Evolutionary conservation across 805 yeast genomes (phyloP).

Genomic region (Sugiyamaella smithiae): DNA sequence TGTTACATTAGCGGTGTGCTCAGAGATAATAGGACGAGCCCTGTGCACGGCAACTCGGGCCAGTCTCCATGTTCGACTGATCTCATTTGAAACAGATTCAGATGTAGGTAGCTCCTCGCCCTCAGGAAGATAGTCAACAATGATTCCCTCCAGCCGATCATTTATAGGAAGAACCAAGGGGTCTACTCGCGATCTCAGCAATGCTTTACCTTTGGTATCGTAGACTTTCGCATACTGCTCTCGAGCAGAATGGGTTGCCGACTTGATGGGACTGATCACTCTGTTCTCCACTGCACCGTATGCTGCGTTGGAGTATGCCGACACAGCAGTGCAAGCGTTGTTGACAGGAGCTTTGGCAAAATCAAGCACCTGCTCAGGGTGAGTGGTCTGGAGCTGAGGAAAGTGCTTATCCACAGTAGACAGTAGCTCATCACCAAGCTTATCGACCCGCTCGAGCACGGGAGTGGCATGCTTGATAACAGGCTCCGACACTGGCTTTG

Average conservation of each 20-base stretch:
- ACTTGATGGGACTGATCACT: constrained; percentile 44
- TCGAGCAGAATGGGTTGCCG: constrained; percentile 44
- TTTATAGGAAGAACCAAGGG: constrained; percentile 63
- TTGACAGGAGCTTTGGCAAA: constrained; percentile 38
- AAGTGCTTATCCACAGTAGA: constrained; percentile 52
- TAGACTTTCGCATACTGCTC: constrained; percentile 50
- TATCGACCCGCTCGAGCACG: constrained; percentile 49
- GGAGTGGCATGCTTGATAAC: constrained; percentile 42
- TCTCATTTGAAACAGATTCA: constrained; percentile 53
- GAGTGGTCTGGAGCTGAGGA: constrained; percentile 58
- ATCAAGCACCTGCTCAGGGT: constrained; percentile 51
- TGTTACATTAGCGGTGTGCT: constrained; percentile 19
- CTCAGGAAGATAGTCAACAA: constrained; percentile 48
- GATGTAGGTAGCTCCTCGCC: constrained; percentile 37
- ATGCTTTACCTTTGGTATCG: constrained; percentile 60
- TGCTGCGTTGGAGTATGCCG: constrained; percentile 34
- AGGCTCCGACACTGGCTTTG: constrained; percentile 33
- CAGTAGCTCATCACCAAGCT: constrained; percentile 54
- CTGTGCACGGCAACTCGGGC: constrained; percentile 38
- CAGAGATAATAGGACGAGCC: constrained; percentile 24
- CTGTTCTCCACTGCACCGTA: constrained; percentile 42
- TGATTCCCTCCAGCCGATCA: constrained; percentile 45
- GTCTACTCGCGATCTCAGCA: constrained; percentile 60
- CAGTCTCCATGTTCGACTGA: constrained; percentile 49
- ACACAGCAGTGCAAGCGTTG: constrained; percentile 35